Base-by-base conservation (phyloP, 108 stramenopile species). In the Cyclostephanos tholiformis region DNA sequence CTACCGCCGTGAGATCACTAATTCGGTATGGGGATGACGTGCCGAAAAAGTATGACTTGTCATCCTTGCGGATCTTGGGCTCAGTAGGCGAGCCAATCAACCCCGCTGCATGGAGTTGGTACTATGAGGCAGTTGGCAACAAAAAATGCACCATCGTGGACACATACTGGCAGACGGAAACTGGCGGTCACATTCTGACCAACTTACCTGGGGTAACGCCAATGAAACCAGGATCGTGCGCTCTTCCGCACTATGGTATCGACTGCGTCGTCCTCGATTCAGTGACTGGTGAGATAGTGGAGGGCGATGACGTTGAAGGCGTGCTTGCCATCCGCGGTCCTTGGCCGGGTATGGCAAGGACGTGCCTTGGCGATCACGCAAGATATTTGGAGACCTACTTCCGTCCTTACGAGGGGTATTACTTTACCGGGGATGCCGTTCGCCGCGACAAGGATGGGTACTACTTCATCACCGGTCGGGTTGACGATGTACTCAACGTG, bases 101-200 rank as follows among this genome's bases (percentile, higher is more conserved):
- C 69, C 93, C 95, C 13, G 95, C 92, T 67, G 95, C 95, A 25
- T 96, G 95, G 95, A 60, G 80, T 35, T 96, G 95, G 95, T 96
- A 94, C 66, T 90, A 88, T 79, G 85, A 93, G 48, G 74, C 69
- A 71, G 79, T 92, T 59, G 95, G 91, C 41, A 63, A 86, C 41
- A 58, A 74, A 58, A 81, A 88, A 50, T 96, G 95, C 69, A 71
- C 92, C 19, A 74, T 96, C 64, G 88, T 91, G 11, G 95, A 96
- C 82, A 96, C 95, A 19, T 96, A 89, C 69, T 96, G 93, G 93
- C 95, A 96, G 58, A 93, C 91, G 14, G 94, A 95, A 70, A 94
- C 95, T 10, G 95, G 93, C n/a, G 95, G 93, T 17, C 89, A 92
- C 77, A 72, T 96, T 9, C 75, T 88, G 12, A 78, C 88, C 1